Evolutionary conservation across 345 rosid genomes (phyloP).

Genomic region (Schrenkiella parvula): DNA sequence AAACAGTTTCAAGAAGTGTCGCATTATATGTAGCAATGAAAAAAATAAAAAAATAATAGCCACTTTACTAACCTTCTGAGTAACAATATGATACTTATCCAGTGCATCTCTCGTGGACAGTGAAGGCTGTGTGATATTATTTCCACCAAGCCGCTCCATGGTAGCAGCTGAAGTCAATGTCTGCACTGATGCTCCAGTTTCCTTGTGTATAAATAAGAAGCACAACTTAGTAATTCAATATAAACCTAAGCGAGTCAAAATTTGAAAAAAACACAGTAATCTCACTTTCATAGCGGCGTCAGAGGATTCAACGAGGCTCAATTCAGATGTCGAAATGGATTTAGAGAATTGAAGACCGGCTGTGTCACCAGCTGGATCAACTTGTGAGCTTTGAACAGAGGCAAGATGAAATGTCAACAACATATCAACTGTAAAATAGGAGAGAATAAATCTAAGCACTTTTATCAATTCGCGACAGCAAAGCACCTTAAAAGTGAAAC

Average conservation of each 20-base stretch:
- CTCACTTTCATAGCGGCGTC: constrained; percentile 49
- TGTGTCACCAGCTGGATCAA: constrained; percentile 51
- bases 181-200: constrained; percentile 47
- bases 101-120: constrained; percentile 84
- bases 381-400: constrained; percentile 54
- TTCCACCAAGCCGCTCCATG: constrained; percentile 63
- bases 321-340: constrained; percentile 46
- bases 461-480: background rate
- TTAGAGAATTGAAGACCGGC: constrained; percentile 43
- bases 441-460: background rate
- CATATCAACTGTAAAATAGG: background rate
- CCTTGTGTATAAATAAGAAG: constrained; percentile 34
- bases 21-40: background rate
- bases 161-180: constrained; percentile 46
- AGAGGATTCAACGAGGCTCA: constrained; percentile 43
- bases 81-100: constrained; percentile 79
- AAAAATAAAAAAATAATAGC: background rate
- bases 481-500: constrained; percentile 55
- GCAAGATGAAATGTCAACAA: constrained; percentile 20
- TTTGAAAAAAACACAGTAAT: background rate
- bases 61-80: constrained; percentile 64
- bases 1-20: constrained; percentile 32
- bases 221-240: constrained; percentile 5
- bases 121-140: constrained; percentile 56
- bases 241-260: constrained; percentile 2